phyloP scores from a whole-genome alignment of 2,329 filamentous ascomycete genomes.

The Talaromyces sp. region DNA sequence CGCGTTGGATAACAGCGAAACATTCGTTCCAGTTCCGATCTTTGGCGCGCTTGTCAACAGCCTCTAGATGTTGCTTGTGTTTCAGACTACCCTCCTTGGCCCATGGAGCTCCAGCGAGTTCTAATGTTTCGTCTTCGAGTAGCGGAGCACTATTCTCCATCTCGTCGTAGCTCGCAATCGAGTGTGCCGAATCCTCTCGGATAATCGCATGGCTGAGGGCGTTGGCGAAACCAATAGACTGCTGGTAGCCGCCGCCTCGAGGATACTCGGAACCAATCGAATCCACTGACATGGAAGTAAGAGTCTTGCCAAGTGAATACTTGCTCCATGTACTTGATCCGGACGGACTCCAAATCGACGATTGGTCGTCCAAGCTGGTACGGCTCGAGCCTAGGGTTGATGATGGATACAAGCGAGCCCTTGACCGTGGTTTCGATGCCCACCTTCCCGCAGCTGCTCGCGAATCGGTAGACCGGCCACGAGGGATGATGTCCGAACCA shows the following conservation, averaged over 20 bases:
- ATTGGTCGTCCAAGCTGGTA: slow-evolving; percentile 87
- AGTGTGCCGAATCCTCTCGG: slow-evolving; percentile 61
- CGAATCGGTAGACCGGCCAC: slow-evolving; percentile 65
- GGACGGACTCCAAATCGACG: slow-evolving; percentile 86
- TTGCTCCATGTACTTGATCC: slow-evolving; percentile 93
- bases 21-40: slow-evolving; percentile 92
- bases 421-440: slow-evolving; percentile 78
- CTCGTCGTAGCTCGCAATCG: slow-evolving; percentile 51
- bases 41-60: slow-evolving; percentile 83
- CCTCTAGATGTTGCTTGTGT: slow-evolving; percentile 93
- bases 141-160: slow-evolving; percentile 58
- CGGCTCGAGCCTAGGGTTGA: slow-evolving; percentile 84
- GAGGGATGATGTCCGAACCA: slow-evolving; percentile 68
- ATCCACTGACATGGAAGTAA: slow-evolving; percentile 87
- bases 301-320: slow-evolving; percentile 82
- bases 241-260: slow-evolving; percentile 72
- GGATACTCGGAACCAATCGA: slow-evolving; percentile 74
- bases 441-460: slow-evolving; percentile 63
- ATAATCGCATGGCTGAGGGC: slow-evolving; percentile 95
- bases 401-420: slow-evolving; percentile 66
- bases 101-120: slow-evolving; percentile 92
- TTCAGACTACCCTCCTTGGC: slow-evolving; percentile 94
- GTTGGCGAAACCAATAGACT: slow-evolving; percentile 95
- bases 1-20: slow-evolving; percentile 93
- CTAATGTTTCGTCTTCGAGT: slow-evolving; percentile 86